Percentiles rank a stretch among this genome's conserved stretches.
Evolutionary conservation across 164 flowering plant genomes (phyloP).

Genomic region (Protea cynaroides): DNA sequence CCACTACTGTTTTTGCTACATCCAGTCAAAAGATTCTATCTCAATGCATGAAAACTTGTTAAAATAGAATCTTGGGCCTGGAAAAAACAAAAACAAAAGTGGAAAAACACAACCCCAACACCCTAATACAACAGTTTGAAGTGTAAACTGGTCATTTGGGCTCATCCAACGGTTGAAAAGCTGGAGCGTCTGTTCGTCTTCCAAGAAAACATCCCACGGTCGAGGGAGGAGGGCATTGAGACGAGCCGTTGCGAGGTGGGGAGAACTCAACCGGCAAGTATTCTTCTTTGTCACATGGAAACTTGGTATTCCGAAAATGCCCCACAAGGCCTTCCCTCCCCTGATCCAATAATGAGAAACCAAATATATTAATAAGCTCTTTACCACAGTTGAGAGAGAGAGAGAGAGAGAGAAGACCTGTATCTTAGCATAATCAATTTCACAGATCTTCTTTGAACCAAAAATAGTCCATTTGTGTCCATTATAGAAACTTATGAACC

Average conservation of each 20-base stretch:
- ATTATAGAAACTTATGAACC: conserved; percentile 10
- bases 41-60: too few relatives aligned
- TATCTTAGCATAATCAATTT: conserved; percentile 25
- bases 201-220: neutral
- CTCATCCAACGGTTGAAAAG: neutral
- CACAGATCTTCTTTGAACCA: conserved; percentile 25
- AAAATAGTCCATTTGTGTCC: conserved; percentile 17
- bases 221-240: neutral
- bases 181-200: neutral
- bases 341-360: conserved; percentile 14
- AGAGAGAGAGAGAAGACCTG: conserved; percentile 32
- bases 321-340: conserved; percentile 25
- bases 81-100: too few relatives aligned
- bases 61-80: too few relatives aligned
- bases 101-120: too few relatives aligned
- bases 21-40: too few relatives aligned
- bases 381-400: too few relatives aligned
- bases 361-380: too few relatives aligned
- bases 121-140: too few relatives aligned
- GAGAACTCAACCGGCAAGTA: conserved; percentile 36
- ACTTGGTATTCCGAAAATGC: conserved; percentile 23
- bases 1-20: too few relatives aligned
- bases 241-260: conserved; percentile 38
- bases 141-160: neutral
- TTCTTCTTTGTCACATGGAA: conserved; percentile 17